phyloP scores from a whole-genome alignment of 2,329 filamentous ascomycete genomes.

The Botrytis elliptica region DNA sequence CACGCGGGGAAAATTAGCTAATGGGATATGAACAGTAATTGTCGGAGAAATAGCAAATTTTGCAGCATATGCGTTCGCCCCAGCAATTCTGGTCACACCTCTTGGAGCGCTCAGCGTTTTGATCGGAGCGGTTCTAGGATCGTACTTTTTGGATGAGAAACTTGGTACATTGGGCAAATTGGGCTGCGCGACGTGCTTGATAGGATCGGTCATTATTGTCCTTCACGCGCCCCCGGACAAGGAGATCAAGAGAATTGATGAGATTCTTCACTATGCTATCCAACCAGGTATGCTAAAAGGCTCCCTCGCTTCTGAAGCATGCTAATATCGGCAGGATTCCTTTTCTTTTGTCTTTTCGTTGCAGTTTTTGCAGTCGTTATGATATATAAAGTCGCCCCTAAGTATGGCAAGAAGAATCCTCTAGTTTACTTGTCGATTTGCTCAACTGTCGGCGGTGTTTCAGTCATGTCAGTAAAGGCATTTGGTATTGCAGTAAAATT shows the following conservation, averaged over 20 bases:
- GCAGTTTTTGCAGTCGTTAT: slow-evolving; percentile 83
- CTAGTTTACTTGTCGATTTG: slow-evolving; percentile 97
- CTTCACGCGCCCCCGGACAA: slow-evolving; percentile 94
- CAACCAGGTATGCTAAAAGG: slow-evolving; percentile 67
- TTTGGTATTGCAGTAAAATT: slow-evolving; percentile 97
- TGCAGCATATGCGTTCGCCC: slow-evolving; percentile 95
- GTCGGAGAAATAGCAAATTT: slow-evolving; percentile 96
- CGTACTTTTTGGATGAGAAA: slow-evolving; percentile 89
- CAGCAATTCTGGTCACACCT: slow-evolving; percentile 96
- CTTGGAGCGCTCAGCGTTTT: slow-evolving; percentile 90
- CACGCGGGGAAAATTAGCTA: slow-evolving; percentile 30
- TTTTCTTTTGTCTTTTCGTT: slow-evolving; percentile 80
- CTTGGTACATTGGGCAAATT: slow-evolving; percentile 89
- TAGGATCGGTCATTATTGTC: slow-evolving; percentile 95
- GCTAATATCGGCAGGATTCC: slow-evolving; percentile 58
- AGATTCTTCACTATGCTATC: slow-evolving; percentile 87
- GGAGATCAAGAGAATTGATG: slow-evolving; percentile 85
- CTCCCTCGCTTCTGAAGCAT: not conserved
- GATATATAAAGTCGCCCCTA: slow-evolving; percentile 92
- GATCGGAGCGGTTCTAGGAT: slow-evolving; percentile 90
- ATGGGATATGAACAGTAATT: slow-evolving; percentile 61
- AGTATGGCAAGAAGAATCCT: slow-evolving; percentile 91
- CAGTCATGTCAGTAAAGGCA: slow-evolving; percentile 98
- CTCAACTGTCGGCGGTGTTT: slow-evolving; percentile 93
- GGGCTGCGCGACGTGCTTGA: slow-evolving; percentile 92